A percentile compares a stretch with the other conserved stretches of the same genome.
These are phyloP conservation scores for Ilex aquifolium DNA, from an alignment of 257 asterid species.

Conservation along the genomic window DNA sequence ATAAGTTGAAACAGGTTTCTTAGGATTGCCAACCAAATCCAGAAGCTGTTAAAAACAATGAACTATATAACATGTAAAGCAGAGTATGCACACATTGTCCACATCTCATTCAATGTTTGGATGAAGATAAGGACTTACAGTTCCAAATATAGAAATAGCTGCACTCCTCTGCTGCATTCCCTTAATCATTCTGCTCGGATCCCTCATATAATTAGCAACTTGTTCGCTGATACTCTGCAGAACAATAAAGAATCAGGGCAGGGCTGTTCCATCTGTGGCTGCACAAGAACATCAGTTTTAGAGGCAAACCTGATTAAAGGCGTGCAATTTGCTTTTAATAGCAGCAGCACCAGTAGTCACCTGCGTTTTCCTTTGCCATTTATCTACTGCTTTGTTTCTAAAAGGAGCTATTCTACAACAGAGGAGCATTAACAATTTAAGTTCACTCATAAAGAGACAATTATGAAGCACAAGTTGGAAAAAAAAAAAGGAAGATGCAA, in stretches of 20 bases:
- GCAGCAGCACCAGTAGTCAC: conserved; percentile 97
- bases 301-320: conserved; percentile 83
- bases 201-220: conserved; percentile 91
- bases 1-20: conserved; percentile 43
- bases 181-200: conserved; percentile 89
- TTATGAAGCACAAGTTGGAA: not conserved
- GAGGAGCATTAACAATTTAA: conserved; percentile 7
- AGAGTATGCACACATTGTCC: not conserved
- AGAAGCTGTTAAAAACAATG: conserved; percentile 43
- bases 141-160: conserved; percentile 76
- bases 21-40: conserved; percentile 28
- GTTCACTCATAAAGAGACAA: not conserved
- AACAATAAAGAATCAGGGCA: conserved; percentile 19
- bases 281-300: conserved; percentile 9
- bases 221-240: conserved; percentile 83
- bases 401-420: conserved; percentile 64
- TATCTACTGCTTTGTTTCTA: conserved; percentile 84
- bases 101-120: not conserved
- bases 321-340: conserved; percentile 80
- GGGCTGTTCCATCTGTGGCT: conserved; percentile 9
- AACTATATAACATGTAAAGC: not conserved
- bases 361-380: conserved; percentile 96
- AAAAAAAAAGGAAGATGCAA: not conserved
- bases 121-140: conserved; percentile 41
- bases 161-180: conserved; percentile 87